These are phyloP conservation scores for Neocatenulostroma microsporum DNA, from an alignment of 2,329 filamentous ascomycete species.

Conservation along the genomic window DNA sequence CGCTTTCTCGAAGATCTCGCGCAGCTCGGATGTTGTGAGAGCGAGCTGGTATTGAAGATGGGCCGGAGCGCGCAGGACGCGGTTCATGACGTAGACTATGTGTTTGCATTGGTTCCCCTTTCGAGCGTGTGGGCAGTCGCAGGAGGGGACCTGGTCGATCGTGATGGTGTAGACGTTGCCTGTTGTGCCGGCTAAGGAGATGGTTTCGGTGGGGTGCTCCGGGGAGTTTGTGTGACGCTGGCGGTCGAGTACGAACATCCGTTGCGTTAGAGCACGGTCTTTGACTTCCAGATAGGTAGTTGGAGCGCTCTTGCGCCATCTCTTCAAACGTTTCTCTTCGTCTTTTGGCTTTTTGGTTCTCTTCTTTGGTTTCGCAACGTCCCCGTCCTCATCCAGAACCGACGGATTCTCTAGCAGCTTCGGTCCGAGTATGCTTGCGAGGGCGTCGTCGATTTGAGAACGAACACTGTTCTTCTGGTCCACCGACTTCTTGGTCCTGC, in stretches of 20 bases:
- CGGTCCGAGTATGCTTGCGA: too few relatives aligned
- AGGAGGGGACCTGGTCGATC: slow-evolving; percentile 43
- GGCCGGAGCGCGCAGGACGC: slow-evolving; percentile 49
- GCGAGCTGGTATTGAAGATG: slow-evolving; percentile 54
- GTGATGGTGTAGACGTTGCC: slow-evolving; percentile 55
- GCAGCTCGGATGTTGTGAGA: slow-evolving; percentile 51
- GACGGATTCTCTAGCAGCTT: background rate
- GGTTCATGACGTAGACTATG: slow-evolving; percentile 52
- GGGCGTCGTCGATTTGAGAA: background rate
- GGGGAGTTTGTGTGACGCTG: slow-evolving; percentile 37
- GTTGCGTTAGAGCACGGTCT: slow-evolving; percentile 19
- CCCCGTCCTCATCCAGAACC: slow-evolving; percentile 1
- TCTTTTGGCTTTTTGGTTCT: slow-evolving; percentile 6
- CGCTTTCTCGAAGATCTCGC: slow-evolving; percentile 48
- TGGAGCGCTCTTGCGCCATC: slow-evolving; percentile 13
- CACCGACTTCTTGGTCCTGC: background rate
- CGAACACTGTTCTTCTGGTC: too few relatives aligned
- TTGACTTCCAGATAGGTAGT: slow-evolving; percentile 15
- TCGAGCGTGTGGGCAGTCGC: slow-evolving; percentile 28
- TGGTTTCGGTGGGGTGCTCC: slow-evolving; percentile 43
- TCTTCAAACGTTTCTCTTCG: slow-evolving; percentile 19
- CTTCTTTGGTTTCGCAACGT: slow-evolving; percentile 6
- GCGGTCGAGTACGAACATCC: slow-evolving; percentile 52
- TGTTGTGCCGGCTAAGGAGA: slow-evolving; percentile 53
- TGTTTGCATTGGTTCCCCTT: slow-evolving; percentile 55